Conservation (phyloP, 2,329 filamentous ascomycete genomes). For the Alternaria consortialis region DNA sequence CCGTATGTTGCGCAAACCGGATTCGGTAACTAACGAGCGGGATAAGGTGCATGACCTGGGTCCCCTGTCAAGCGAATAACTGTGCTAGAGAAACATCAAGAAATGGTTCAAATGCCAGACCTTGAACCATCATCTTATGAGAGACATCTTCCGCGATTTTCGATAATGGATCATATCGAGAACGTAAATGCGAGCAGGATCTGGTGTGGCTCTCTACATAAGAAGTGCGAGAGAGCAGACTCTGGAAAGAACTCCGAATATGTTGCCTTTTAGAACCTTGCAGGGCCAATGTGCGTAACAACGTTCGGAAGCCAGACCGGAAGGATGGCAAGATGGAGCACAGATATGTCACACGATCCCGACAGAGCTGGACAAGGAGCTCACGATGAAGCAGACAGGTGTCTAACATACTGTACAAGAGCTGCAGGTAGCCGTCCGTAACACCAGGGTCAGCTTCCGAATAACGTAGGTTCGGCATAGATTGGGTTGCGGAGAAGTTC, state of each 20-base stretch:
- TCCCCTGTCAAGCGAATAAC: conserved; percentile 6
- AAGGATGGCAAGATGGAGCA: conserved; percentile 16
- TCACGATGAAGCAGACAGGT: neutral
- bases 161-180: neutral
- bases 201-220: neutral
- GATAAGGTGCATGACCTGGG: conserved; percentile 11
- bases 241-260: neutral
- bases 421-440: conserved; percentile 30
- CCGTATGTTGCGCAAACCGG: conserved; percentile 11
- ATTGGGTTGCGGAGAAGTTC: conserved; percentile 37
- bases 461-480: conserved; percentile 18
- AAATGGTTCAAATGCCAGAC: neutral
- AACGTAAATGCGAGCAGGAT: neutral
- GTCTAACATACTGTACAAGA: neutral
- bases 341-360: conserved; percentile 6
- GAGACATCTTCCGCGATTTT: neutral
- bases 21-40: conserved; percentile 23
- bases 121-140: neutral
- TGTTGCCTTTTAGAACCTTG: conserved; percentile 1
- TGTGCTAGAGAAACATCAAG: neutral
- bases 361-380: conserved; percentile 4
- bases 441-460: conserved; percentile 29
- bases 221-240: neutral
- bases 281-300: conserved; percentile 23
- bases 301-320: conserved; percentile 17